Evolutionary conservation across 1,139 yeast genomes (phyloP), one percentile per base, ranked within the genome.

Genomic region (Geotrichum citri-aurantii): DNA sequence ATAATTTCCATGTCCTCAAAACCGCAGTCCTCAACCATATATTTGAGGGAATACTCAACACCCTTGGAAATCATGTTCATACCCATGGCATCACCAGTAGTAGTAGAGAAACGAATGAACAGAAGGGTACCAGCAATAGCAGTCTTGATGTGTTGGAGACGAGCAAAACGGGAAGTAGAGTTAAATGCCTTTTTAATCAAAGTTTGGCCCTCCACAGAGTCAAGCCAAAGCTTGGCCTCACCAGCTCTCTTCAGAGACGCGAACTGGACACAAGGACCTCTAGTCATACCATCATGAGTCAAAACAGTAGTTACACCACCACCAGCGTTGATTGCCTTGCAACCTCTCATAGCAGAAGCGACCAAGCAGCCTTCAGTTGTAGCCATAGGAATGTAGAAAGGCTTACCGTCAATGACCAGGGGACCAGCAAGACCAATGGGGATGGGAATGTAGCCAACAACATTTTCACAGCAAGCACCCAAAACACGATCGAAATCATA

Each of bases 61-160:
- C 99, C 99, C 75, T 93, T 93, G 37, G 99, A 93, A 65, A 93
- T 95, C 99, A 93, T 95, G 72, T 93, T 93, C 99, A 93, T 93
- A 65, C 99, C 99, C 99, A 93, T 93, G 21, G 99, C 99, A 78
- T 93, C 99, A 74, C 99, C 99, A 42, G 99, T 93, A 49, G 97
- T 91, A 29, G 99, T 93, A 71, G 92, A 84, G 79, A 93, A 93
- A 69, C 99, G 84, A 67, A 95, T 86, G 70, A 82, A 93, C 68
- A 95, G 78, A 65, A 88, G 78, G 57, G 88, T 88, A 48, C 99
- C 99, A n/a, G 99, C 99, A 72, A 93, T 77, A 1, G 98, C 96
- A 31, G 98, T 90, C 73, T 91, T 88, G 65, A 92, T 79, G 67
- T 87, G 86, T 74, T 89, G 96, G 69, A 93, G 82, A 69, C 97